A percentile compares a stretch with the other conserved stretches of the same genome.
phyloP scores from a whole-genome alignment of 73 alveolate genomes.

The Urostyla sp. region DNA sequence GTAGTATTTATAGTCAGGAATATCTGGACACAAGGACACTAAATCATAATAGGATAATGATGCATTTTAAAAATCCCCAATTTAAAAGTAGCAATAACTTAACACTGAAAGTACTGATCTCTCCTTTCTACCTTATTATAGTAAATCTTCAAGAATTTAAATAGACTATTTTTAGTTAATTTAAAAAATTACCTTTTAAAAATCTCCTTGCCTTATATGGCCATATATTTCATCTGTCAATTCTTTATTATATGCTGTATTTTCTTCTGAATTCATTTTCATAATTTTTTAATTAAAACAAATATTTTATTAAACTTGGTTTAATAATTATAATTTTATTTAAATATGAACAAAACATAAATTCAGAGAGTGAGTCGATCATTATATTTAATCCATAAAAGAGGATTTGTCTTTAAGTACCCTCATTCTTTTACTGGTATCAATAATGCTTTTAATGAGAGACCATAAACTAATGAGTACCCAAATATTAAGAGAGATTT shows the following conservation, averaged over 20 bases:
- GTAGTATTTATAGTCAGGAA: constrained; percentile 69
- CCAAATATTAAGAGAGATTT: constrained; percentile 51
- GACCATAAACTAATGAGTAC: constrained; percentile 48
- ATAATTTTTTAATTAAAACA: too few species aligned
- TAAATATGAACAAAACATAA: too few species aligned
- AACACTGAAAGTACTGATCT: constrained; percentile 55
- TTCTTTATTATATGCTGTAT: too few species aligned
- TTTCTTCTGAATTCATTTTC: too few species aligned
- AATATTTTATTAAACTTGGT: too few species aligned
- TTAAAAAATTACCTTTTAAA: too few species aligned
- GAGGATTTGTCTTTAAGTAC: constrained; percentile 55
- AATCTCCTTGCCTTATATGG: too few species aligned
- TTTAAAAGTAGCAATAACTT: constrained; percentile 51
- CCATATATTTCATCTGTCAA: too few species aligned
- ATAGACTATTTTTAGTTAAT: too few species aligned
- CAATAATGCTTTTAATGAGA: constrained; percentile 45
- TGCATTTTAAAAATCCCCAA: constrained; percentile 43
- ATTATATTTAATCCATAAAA: too few species aligned
- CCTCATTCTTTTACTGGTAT: constrained; percentile 56
- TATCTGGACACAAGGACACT: constrained; percentile 44
- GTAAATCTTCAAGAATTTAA: constrained; percentile 15
- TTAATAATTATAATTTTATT: too few species aligned
- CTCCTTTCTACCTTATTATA: constrained; percentile 46
- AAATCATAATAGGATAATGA: constrained; percentile 23
- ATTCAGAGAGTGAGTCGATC: too few species aligned